Evolutionary conservation across 352 stramenopile genomes (phyloP).

Genomic region (Thraustochytrium striatum): DNA sequence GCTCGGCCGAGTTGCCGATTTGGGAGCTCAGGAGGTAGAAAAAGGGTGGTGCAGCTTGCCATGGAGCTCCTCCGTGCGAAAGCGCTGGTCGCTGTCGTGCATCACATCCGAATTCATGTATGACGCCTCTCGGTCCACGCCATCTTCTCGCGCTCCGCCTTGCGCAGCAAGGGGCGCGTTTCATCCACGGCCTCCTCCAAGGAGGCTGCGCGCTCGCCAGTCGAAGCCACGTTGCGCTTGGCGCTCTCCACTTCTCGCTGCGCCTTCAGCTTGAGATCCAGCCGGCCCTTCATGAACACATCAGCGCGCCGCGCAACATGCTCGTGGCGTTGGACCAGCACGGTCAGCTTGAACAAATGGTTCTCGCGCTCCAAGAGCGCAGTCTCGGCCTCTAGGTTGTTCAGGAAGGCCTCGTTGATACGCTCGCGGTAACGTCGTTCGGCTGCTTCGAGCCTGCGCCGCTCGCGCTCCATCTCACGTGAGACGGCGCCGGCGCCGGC

Average conservation of each 20-base stretch:
- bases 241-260: slow-evolving; percentile 1
- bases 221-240: background rate
- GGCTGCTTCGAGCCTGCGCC: slow-evolving; percentile 11
- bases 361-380: slow-evolving; percentile 5
- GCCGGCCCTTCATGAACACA: slow-evolving; percentile 19
- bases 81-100: slow-evolving; percentile 23
- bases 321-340: background rate
- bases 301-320: background rate
- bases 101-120: slow-evolving; percentile 43
- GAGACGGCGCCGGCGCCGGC: background rate
- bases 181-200: background rate
- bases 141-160: slow-evolving; percentile 5
- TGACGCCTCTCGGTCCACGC: background rate
- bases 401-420: slow-evolving; percentile 17
- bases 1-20: slow-evolving; percentile 28
- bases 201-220: background rate
- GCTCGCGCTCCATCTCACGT: slow-evolving; percentile 23
- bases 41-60: slow-evolving; percentile 15
- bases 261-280: background rate
- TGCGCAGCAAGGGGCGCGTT: background rate
- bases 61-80: slow-evolving; percentile 17
- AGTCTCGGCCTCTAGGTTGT: slow-evolving; percentile 1
- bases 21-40: slow-evolving; percentile 37
- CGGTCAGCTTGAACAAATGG: background rate
- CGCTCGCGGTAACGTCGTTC: slow-evolving; percentile 3